Evolutionary conservation across 129 eudicot genomes (phyloP).

Genomic region (Scalesia atractyloides): DNA sequence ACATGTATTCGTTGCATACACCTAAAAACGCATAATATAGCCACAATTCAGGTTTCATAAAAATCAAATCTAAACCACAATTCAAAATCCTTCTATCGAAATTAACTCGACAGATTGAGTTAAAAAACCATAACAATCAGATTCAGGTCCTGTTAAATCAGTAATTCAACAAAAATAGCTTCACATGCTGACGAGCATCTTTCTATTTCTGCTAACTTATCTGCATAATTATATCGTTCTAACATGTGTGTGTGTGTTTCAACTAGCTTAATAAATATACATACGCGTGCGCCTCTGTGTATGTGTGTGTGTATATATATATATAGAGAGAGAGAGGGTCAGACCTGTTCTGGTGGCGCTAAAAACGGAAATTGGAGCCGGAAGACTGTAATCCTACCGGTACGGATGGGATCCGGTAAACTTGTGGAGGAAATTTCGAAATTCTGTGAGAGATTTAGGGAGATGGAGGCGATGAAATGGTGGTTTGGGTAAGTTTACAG

Average conservation of each 20-base stretch:
- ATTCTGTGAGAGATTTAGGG: not conserved
- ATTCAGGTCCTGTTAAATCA: not conserved
- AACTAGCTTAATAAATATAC: too few relatives aligned
- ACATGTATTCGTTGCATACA: not conserved
- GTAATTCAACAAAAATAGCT: slow-evolving; percentile 1
- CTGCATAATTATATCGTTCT: not conserved
- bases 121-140: slow-evolving; percentile 5
- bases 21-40: not conserved
- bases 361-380: slow-evolving; percentile 32
- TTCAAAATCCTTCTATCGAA: slow-evolving; percentile 2
- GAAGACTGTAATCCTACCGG: slow-evolving; percentile 29
- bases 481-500: not conserved
- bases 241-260: not conserved
- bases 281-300: too few relatives aligned
- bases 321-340: slow-evolving; percentile 11
- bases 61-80: slow-evolving; percentile 15
- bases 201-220: not conserved
- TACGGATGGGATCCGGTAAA: slow-evolving; percentile 24
- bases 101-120: slow-evolving; percentile 3
- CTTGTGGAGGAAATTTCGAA: slow-evolving; percentile 5
- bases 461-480: slow-evolving; percentile 14
- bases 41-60: slow-evolving; percentile 10
- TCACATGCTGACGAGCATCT: not conserved
- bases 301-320: not conserved
- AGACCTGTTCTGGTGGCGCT: slow-evolving; percentile 36